Conservation (phyloP, 148 eudicot species). For the Fagopyrum homotropicum region DNA sequence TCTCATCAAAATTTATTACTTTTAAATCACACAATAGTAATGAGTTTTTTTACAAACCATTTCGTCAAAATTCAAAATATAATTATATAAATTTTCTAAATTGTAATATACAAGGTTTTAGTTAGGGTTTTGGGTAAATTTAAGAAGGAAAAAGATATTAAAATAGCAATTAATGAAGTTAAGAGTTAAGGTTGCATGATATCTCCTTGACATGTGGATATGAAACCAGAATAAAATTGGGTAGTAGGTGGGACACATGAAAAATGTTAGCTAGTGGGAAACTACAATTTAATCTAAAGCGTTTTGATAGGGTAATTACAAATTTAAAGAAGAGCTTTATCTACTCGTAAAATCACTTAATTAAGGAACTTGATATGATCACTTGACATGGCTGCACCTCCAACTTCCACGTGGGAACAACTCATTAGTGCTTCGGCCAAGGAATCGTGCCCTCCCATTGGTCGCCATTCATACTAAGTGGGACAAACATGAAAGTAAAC, state of each 20-base stretch:
- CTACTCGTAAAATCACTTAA: background rate
- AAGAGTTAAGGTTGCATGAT: background rate
- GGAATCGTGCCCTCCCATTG: background rate
- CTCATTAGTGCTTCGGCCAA: background rate
- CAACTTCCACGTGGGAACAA: too few relatives aligned
- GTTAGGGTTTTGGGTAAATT: too few relatives aligned
- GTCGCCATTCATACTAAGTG: background rate
- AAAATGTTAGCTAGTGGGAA: background rate
- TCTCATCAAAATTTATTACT: too few relatives aligned
- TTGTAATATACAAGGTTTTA: too few relatives aligned
- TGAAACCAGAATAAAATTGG: background rate
- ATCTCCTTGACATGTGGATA: background rate
- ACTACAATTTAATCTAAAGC: background rate
- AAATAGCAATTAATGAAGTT: background rate
- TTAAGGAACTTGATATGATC: too few relatives aligned
- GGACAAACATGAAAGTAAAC: background rate
- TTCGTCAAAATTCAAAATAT: too few relatives aligned
- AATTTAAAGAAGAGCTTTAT: background rate
- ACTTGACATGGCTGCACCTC: too few relatives aligned
- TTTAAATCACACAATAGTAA: too few relatives aligned
- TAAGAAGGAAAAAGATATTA: too few relatives aligned
- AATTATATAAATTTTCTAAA: too few relatives aligned
- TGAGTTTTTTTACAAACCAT: too few relatives aligned
- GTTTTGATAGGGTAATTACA: background rate
- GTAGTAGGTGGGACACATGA: background rate